Evolutionary conservation across 164 flowering plant genomes (phyloP).

Genomic region (Vitis amurensis): DNA sequence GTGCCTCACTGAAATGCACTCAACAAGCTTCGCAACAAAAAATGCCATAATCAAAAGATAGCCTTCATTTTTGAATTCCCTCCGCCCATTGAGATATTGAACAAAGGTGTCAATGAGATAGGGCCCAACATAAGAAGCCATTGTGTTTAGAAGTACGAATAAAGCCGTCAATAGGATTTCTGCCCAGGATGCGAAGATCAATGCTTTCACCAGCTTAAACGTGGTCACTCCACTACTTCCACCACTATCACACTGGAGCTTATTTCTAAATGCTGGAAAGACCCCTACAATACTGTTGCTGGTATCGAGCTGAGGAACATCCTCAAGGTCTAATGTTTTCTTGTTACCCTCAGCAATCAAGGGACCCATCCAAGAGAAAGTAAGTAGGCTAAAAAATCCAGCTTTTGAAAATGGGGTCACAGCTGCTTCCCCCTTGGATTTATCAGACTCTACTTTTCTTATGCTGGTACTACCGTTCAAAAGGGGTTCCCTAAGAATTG

Average conservation of each 20-base stretch:
- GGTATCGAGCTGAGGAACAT: constrained; percentile 59
- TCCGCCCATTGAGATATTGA: constrained; percentile 55
- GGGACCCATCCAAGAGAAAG: constrained; percentile 69
- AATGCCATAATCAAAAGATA: too few relatives aligned
- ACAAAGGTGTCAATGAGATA: constrained; percentile 68
- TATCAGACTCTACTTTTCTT: constrained; percentile 17
- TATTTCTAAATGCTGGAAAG: constrained; percentile 37
- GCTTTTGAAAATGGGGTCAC: constrained; percentile 55
- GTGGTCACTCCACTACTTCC: constrained; percentile 32
- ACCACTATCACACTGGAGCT: constrained; percentile 36
- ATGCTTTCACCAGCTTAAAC: constrained; percentile 44
- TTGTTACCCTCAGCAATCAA: constrained; percentile 50
- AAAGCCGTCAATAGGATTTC: constrained; percentile 46
- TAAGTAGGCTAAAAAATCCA: constrained; percentile 41
- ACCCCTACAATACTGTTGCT: constrained; percentile 45
- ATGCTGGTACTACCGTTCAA: constrained; percentile 33
- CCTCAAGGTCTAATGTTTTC: constrained; percentile 62
- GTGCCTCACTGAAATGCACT: too few relatives aligned
- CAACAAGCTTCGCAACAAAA: too few relatives aligned
- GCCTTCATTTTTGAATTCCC: constrained; percentile 43
- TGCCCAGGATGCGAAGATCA: constrained; percentile 42
- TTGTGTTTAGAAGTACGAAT: constrained; percentile 32
- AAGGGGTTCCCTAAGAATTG: constrained; percentile 54
- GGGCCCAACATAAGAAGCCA: constrained; percentile 74
- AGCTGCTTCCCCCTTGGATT: constrained; percentile 30